Base-by-base conservation (phyloP, 2,329 filamentous ascomycete species). In the Cladophialophora exuberans region DNA sequence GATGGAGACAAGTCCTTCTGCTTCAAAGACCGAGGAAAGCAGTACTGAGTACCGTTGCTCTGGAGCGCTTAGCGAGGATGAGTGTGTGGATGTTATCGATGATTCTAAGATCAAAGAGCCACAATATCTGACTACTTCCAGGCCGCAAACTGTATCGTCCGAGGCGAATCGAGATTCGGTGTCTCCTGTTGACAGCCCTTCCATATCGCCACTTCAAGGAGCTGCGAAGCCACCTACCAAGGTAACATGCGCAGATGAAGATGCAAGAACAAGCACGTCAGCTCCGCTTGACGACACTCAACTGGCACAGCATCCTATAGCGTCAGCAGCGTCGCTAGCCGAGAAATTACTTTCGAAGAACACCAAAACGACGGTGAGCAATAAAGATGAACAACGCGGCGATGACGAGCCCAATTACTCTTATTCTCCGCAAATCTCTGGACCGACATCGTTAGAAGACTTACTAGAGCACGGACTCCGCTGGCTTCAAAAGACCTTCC, bases 401-500 rank as follows among this genome's bases (percentile, higher is more conserved):
- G n/a, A n/a, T n/a, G n/a, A 31, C 13, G 6, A 6, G 7, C 13
- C 28, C 7, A 13, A 31, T 31, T 6, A 31, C 6, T 31, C 13
- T 31, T 7, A 31, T 7, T 13, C 28, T 31, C 28, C 28, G 28
- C 6, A 31, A 7, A 7, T 13, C 28, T 31, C 28, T 31, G 28
- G 28, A 6, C 28, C 28, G 13, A 7, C 28, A 31, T 7, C 28
- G 6, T 13, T 31, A 13, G 6, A 31, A 6, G 13, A 13, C 28
- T 13, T 31, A 13, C 7, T 13, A 31, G 7, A 13, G 28, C 6
- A 31, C 6, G 28, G 7, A 31, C 13, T 31, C 28, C 66, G 67
- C n/a, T 89, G 85, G 85, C 73, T 73, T 0, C 83, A 86, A 57
- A 84, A 86, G 64, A 89, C 86, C 0, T 90, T 90, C 43, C 87